Conservation (phyloP, 2,329 filamentous ascomycete genomes). For the Epichloe uncinata region DNA sequence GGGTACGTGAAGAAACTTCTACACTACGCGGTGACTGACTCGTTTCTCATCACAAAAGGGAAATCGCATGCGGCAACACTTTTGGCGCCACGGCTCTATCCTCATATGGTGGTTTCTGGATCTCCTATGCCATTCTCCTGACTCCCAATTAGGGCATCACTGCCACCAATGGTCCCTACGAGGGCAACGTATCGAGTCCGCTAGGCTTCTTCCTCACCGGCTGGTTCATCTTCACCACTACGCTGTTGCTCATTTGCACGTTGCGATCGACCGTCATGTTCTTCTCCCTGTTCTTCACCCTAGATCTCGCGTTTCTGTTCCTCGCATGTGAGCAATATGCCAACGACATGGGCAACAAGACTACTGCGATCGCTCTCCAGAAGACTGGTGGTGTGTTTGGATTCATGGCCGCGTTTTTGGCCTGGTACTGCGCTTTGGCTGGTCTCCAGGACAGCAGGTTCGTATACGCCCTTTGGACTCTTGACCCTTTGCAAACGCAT, state of each 20-base stretch:
- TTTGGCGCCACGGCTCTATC: conserved; percentile 72
- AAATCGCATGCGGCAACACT: conserved; percentile 79
- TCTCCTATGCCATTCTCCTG: conserved; percentile 58
- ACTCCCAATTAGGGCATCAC: conserved; percentile 54
- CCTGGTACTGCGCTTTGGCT: conserved; percentile 79
- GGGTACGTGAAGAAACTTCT: too few relatives aligned
- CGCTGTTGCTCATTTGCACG: conserved; percentile 59
- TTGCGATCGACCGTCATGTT: conserved; percentile 67
- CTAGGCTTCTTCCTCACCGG: conserved; percentile 63
- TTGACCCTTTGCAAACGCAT: neutral
- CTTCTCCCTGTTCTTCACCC: conserved; percentile 63
- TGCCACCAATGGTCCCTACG: conserved; percentile 31
- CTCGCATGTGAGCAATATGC: conserved; percentile 52
- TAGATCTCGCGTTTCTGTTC: conserved; percentile 64
- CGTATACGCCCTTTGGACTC: conserved; percentile 13
- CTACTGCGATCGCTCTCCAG: conserved; percentile 36
- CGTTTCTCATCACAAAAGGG: conserved; percentile 28
- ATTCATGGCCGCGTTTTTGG: conserved; percentile 65
- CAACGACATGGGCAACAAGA: conserved; percentile 34
- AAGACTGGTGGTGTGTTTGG: conserved; percentile 69
- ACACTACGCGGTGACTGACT: neutral
- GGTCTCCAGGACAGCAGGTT: conserved; percentile 63
- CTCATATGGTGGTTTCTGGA: conserved; percentile 78
- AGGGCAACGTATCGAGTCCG: conserved; percentile 35
- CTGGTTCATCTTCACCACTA: conserved; percentile 84